Percentiles rank a stretch among this genome's conserved stretches.
These are phyloP conservation scores for Nicotiana tabacum DNA, from an alignment of 257 asterid genomes.

Conservation along the genomic window DNA sequence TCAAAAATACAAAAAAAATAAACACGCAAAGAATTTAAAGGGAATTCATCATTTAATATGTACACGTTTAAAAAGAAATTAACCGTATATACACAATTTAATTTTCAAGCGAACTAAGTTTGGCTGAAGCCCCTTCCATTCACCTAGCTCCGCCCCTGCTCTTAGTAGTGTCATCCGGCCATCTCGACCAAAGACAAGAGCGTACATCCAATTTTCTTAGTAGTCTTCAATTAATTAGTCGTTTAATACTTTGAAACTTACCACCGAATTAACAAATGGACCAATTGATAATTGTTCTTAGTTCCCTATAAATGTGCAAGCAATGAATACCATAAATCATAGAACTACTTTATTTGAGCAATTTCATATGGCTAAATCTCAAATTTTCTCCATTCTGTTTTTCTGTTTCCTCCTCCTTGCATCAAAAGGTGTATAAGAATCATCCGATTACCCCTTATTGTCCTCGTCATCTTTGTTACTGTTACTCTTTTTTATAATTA, in stretches of 20 bases:
- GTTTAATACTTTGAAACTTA: not conserved
- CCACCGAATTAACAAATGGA: not conserved
- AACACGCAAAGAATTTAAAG: too few species aligned
- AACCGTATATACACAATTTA: too few species aligned
- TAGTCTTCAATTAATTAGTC: not conserved
- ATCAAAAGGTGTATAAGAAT: not conserved
- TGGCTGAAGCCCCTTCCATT: too few species aligned
- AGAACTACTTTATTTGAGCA: not conserved
- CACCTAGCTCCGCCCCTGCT: too few species aligned
- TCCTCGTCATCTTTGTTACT: not conserved
- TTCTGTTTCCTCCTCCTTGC: not conserved
- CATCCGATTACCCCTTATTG: not conserved
- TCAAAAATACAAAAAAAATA: too few species aligned
- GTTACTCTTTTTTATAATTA: not conserved
- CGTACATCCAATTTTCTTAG: not conserved
- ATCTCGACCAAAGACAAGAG: not conserved
- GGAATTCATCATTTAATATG: too few species aligned
- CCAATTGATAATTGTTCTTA: not conserved
- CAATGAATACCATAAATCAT: not conserved
- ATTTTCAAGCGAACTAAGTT: too few species aligned
- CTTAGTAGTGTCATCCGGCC: not conserved
- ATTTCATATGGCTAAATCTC: not conserved
- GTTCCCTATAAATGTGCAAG: conserved; percentile 2
- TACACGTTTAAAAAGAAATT: too few species aligned
- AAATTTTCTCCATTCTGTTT: not conserved